Base-by-base conservation (phyloP, 2,329 filamentous ascomycete species). In the Penicillium rolfsii region DNA sequence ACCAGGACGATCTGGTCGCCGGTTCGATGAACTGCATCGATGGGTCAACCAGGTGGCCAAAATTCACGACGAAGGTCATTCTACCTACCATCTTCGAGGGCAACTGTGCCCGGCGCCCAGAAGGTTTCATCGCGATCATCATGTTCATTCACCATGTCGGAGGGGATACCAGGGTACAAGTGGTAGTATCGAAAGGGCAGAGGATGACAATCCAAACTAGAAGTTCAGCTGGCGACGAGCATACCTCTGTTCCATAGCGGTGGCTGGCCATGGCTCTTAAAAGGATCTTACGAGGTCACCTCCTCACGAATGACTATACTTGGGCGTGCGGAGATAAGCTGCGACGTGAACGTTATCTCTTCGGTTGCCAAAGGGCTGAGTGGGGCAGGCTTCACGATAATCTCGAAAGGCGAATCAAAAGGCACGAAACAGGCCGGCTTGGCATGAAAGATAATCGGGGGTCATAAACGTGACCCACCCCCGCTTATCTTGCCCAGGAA, bases 11-110 rank as follows among this genome's bases (percentile, higher is more conserved):
- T 26, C 45, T 65, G 64, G 41, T 65, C 59, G 46, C 55, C 55
- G 9, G 59, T 38, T n/a, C 53, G 57, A 36, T 64, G 55, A 14
- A 63, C 61, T 64, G 14, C 9, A 22, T 2, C 3, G 12, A 12
- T 52, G 4, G 53, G 41, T 53, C 12, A 40, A 19, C 8, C 8
- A 14, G 12, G 9, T 9, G n/a, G 3, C 5, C 19, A 8, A 43
- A 4, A 41, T 12, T 38, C 36, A 26, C 9, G 3, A 11, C 2
- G 6, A 5, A 5, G 33, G 4, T 48, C 1, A 8, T 33, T 55
- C n/a, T 62, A 69, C 67, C 30, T 61, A 69, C 68, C 36, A 50
- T 69, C 64, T 58, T 70, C 68, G 7, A 70, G 41, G 5, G 58
- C 43, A 3, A 67, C 61, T 43, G 65, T 68, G 26, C 66, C 66